These are phyloP conservation scores for Kurtzmaniella quercitrusa DNA, from an alignment of 1,139 yeast genomes.

Conservation along the genomic window DNA sequence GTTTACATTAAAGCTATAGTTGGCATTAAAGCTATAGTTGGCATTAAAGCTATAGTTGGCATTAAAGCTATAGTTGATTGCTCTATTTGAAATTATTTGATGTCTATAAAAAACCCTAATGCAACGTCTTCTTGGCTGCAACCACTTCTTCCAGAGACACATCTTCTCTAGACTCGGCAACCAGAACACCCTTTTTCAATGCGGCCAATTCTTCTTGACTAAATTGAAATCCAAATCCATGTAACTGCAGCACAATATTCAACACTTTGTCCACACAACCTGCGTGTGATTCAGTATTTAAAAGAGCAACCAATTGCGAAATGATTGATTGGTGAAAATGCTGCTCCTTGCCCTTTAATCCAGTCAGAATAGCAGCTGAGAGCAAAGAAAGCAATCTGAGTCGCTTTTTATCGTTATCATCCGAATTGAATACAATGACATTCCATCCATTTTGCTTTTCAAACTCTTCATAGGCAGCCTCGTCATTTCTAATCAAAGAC, in stretches of 20 bases:
- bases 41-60: no score
- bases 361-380: conserved; percentile 55
- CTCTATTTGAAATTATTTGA: no score
- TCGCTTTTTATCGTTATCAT: conserved; percentile 32
- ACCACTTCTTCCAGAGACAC: conserved; percentile 52
- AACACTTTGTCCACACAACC: conserved; percentile 61
- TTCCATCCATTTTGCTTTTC: conserved; percentile 63
- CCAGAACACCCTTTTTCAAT: conserved; percentile 36
- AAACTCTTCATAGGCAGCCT: conserved; percentile 53
- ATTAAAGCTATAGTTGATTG: no score
- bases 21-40: no score
- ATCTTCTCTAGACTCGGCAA: conserved; percentile 44
- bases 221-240: conserved; percentile 44
- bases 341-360: conserved; percentile 23
- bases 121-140: conserved; percentile 42
- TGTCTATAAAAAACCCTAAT: not conserved
- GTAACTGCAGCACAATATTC: conserved; percentile 48
- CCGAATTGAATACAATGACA: conserved; percentile 15
- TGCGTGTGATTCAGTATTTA: conserved; percentile 38
- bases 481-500: conserved; percentile 68
- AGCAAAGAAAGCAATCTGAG: conserved; percentile 56
- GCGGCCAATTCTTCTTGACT: conserved; percentile 40
- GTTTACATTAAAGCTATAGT: no score
- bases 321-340: conserved; percentile 41
- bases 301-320: conserved; percentile 32